phyloP scores from a whole-genome alignment of 2,329 filamentous ascomycete species.

The Macrophomina pseudophaseolina region DNA sequence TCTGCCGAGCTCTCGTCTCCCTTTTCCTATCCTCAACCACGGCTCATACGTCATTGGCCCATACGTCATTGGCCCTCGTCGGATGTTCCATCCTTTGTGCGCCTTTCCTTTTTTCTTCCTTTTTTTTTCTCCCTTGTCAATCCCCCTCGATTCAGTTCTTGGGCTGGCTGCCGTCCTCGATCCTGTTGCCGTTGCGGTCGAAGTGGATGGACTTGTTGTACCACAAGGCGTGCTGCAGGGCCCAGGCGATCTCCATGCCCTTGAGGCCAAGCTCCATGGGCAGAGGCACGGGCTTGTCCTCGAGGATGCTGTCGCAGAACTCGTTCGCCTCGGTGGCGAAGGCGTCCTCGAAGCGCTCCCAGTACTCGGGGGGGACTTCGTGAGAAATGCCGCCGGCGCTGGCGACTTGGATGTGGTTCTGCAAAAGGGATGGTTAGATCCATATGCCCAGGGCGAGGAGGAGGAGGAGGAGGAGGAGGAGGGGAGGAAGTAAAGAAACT shows the following conservation, averaged over 20 bases:
- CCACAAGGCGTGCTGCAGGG: slow-evolving; percentile 63
- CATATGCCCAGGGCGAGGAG: no score
- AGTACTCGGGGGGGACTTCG: slow-evolving; percentile 47
- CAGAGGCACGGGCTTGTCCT: slow-evolving; percentile 44
- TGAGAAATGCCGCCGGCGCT: slow-evolving; percentile 41
- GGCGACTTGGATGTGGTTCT: slow-evolving; percentile 41
- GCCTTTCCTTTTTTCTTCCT: no score
- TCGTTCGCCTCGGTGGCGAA: slow-evolving; percentile 49
- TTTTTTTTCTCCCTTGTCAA: no score
- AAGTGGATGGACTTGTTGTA: slow-evolving; percentile 60
- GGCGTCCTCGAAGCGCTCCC: slow-evolving; percentile 47
- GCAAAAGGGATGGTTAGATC: not conserved
- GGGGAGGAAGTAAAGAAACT: not conserved
- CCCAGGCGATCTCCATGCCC: slow-evolving; percentile 48
- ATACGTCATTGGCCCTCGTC: no score
- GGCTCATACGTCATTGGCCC: no score
- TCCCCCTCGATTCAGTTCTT: not conserved
- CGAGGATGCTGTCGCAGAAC: slow-evolving; percentile 44
- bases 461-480: no score
- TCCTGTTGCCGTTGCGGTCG: slow-evolving; percentile 34
- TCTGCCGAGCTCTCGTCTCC: no score
- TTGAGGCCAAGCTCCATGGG: slow-evolving; percentile 42
- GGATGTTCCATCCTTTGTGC: no score
- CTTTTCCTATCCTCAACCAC: no score
- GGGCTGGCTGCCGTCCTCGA: slow-evolving; percentile 17